Conservation (phyloP, 345 rosid genomes). For the Turritis glabra region DNA sequence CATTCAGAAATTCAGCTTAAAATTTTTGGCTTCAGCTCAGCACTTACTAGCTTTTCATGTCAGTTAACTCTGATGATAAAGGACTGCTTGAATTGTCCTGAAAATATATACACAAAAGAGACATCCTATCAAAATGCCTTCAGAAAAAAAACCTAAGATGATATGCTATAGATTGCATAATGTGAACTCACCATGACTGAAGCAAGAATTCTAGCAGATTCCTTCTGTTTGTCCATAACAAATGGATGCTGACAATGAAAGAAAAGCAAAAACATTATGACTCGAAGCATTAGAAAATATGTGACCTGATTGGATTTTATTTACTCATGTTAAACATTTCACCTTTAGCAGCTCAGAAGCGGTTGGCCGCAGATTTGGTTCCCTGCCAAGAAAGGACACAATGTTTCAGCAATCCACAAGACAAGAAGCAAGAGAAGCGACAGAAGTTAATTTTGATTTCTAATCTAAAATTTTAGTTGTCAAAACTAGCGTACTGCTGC, state of each 20-base stretch:
- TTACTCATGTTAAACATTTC: background rate
- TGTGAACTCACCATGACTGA: slow-evolving; percentile 48
- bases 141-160: background rate
- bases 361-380: slow-evolving; percentile 74
- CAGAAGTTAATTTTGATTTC: background rate
- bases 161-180: background rate
- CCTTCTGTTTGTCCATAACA: slow-evolving; percentile 53
- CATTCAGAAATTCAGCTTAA: background rate
- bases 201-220: slow-evolving; percentile 36
- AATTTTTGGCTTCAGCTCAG: background rate
- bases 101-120: background rate
- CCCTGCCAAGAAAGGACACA: slow-evolving; percentile 51
- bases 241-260: slow-evolving; percentile 68
- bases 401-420: slow-evolving; percentile 21
- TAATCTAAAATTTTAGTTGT: background rate
- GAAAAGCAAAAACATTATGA: slow-evolving; percentile 9
- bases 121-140: background rate
- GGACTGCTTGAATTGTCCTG: slow-evolving; percentile 54
- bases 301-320: background rate
- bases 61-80: slow-evolving; percentile 22
- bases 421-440: background rate
- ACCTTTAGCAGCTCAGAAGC: slow-evolving; percentile 84
- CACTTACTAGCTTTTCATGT: slow-evolving; percentile 47
- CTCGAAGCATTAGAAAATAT: background rate
- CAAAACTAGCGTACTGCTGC: slow-evolving; percentile 53